Percentiles rank a stretch among this genome's conserved stretches.
Conservation (phyloP, 192 early-diverging fungal genomes). For the Backusella tuberculispora region DNA sequence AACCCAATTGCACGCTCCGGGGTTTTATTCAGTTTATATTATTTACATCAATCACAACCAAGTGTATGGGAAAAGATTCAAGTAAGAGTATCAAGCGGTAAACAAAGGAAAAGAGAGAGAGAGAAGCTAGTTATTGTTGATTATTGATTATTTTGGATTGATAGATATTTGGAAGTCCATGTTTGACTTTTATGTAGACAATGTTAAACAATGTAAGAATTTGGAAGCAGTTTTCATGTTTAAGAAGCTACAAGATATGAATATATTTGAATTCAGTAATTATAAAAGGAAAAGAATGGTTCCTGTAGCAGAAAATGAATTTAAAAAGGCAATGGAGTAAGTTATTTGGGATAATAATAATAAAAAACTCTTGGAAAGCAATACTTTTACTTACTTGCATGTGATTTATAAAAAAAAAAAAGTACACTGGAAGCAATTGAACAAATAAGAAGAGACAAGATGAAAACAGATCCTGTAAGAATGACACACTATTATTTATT, state of each 20-base stretch:
- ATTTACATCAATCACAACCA: slow-evolving; percentile 5
- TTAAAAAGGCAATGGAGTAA: slow-evolving; percentile 1
- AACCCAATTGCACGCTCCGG: not conserved
- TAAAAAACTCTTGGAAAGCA: not conserved
- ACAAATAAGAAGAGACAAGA: not conserved
- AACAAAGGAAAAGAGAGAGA: not conserved
- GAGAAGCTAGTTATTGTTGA: not conserved
- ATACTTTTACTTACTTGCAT: not conserved
- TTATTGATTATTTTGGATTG: not conserved
- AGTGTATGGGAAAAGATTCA: not conserved
- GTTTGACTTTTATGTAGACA: not conserved
- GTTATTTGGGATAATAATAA: not conserved
- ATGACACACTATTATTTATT: not conserved
- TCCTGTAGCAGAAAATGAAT: not conserved
- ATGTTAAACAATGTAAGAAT: not conserved
- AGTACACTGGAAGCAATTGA: not conserved
- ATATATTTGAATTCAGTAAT: not conserved
- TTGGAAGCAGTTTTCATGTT: slow-evolving; percentile 5
- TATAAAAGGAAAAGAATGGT: not conserved
- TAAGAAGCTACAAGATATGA: not conserved
- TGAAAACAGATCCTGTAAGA: slow-evolving; percentile 15
- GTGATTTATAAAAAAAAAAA: not conserved
- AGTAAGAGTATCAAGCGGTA: slow-evolving; percentile 10
- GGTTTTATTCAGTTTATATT: not conserved
- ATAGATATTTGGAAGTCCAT: not conserved